These are phyloP conservation scores for Basipetospora chlamydospora DNA, from an alignment of 2,329 filamentous ascomycete species.

Conservation along the genomic window DNA sequence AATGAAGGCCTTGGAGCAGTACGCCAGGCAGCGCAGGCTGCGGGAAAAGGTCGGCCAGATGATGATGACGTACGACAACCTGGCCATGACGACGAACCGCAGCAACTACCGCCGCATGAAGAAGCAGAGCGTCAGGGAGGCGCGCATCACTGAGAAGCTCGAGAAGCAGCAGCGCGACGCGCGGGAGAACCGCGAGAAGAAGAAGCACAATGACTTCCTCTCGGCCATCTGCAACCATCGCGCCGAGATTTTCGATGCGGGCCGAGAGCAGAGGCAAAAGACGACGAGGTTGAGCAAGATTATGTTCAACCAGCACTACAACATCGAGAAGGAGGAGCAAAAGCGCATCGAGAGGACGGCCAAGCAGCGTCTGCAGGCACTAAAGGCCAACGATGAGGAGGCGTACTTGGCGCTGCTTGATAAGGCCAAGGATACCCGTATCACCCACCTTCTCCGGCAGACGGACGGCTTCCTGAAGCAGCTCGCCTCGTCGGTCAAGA, in stretches of 20 bases:
- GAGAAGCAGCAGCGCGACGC: conserved; percentile 98
- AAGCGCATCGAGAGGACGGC: conserved; percentile 94
- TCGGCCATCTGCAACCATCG: conserved; percentile 74
- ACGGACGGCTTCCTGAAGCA: conserved; percentile 96
- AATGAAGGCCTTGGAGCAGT: conserved; percentile 79
- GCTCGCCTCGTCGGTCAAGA: conserved; percentile 84
- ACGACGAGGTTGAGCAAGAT: conserved; percentile 75
- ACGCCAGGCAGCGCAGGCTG: conserved; percentile 74
- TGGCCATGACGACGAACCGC: conserved; percentile 93
- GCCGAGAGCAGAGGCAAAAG: conserved; percentile 54
- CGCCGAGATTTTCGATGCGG: conserved; percentile 58
- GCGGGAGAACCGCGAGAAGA: conserved; percentile 90
- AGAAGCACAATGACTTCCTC: conserved; percentile 88
- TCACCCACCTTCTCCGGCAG: conserved; percentile 90
- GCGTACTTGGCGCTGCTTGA: conserved; percentile 96
- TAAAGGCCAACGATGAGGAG: conserved; percentile 98
- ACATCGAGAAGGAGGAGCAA: conserved; percentile 98
- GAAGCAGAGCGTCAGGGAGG: conserved; percentile 91
- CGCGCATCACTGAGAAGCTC: conserved; percentile 93
- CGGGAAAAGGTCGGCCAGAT: conserved; percentile 78
- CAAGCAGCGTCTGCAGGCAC: conserved; percentile 96
- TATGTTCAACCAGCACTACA: conserved; percentile 82
- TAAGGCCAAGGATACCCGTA: conserved; percentile 98
- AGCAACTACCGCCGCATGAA: conserved; percentile 85
- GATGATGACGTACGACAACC: conserved; percentile 90